These are phyloP conservation scores for Fonsecaea pugnacius DNA, from an alignment of 2,329 filamentous ascomycete species.

Conservation along the genomic window DNA sequence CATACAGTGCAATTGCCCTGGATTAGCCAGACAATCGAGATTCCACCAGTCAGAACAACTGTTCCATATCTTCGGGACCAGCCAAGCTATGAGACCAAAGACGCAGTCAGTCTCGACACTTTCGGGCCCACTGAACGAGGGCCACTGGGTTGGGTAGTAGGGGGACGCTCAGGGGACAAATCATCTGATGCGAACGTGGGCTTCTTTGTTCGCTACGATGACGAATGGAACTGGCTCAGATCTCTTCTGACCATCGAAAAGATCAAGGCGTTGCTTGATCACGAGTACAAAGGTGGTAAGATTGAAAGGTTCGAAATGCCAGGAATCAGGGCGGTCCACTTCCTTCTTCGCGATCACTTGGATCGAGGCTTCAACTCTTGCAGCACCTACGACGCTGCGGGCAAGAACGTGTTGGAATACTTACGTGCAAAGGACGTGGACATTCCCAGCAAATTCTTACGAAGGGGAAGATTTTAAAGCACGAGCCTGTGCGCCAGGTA, in stretches of 20 bases:
- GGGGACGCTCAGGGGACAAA: constrained; percentile 51
- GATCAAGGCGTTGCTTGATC: constrained; percentile 27
- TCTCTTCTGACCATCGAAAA: constrained; percentile 26
- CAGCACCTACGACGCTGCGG: background rate
- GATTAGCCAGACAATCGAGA: constrained; percentile 1
- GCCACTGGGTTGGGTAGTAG: constrained; percentile 44
- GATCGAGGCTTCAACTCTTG: background rate
- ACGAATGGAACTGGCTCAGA: constrained; percentile 53
- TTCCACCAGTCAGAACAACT: background rate
- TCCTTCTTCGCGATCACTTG: background rate
- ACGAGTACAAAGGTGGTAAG: constrained; percentile 22
- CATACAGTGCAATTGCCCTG: constrained; percentile 20
- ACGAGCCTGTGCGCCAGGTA: too few species aligned
- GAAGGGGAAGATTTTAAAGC: too few species aligned
- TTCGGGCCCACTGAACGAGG: constrained; percentile 32
- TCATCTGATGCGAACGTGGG: constrained; percentile 52
- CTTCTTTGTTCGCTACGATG: constrained; percentile 49
- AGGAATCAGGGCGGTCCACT: background rate
- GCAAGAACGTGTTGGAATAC: background rate
- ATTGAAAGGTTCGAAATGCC: constrained; percentile 7
- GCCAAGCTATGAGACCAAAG: constrained; percentile 12
- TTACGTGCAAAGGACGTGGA: background rate
- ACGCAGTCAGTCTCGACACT: constrained; percentile 18
- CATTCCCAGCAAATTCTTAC: background rate
- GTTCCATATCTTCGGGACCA: background rate